Conservation (phyloP, 495 filamentous ascomycete genomes). For the Aspergillus campestris region DNA sequence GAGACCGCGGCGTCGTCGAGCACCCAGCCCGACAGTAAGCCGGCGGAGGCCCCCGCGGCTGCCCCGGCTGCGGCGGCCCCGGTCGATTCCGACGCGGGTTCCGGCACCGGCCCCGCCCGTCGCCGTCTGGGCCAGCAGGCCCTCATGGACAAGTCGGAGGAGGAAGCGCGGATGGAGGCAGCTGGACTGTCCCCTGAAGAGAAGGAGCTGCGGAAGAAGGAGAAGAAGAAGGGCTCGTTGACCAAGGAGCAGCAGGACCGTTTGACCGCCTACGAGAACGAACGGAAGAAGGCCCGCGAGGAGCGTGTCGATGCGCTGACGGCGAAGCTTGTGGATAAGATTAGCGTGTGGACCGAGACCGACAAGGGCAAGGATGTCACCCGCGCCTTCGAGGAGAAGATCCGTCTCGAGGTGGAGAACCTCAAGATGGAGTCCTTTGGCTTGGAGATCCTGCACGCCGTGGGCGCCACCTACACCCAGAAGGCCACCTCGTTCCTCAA, state of each 20-base stretch:
- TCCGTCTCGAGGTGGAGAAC: conserved; percentile 89
- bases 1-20: conserved; percentile 19
- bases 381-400: conserved; percentile 85
- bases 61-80: conserved; percentile 14
- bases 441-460: conserved; percentile 91
- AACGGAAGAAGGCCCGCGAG: conserved; percentile 76
- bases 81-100: conserved; percentile 22
- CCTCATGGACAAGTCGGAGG: conserved; percentile 81
- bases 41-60: conserved; percentile 12
- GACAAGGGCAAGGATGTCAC: conserved; percentile 84
- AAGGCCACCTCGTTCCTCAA: conserved; percentile 85
- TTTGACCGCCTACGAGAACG: conserved; percentile 76
- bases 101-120: conserved; percentile 61
- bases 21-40: conserved; percentile 9
- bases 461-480: conserved; percentile 79
- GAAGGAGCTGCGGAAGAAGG: conserved; percentile 66
- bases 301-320: conserved; percentile 79
- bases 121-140: conserved; percentile 66
- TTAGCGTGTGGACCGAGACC: conserved; percentile 95
- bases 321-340: conserved; percentile 78
- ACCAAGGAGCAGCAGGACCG: conserved; percentile 87
- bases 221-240: conserved; percentile 82
- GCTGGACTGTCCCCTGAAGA: conserved; percentile 68
- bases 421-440: conserved; percentile 99
- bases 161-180: conserved; percentile 65